Conservation (phyloP, 2,329 filamentous ascomycete species). For the Aureobasidium leucospermi region DNA sequence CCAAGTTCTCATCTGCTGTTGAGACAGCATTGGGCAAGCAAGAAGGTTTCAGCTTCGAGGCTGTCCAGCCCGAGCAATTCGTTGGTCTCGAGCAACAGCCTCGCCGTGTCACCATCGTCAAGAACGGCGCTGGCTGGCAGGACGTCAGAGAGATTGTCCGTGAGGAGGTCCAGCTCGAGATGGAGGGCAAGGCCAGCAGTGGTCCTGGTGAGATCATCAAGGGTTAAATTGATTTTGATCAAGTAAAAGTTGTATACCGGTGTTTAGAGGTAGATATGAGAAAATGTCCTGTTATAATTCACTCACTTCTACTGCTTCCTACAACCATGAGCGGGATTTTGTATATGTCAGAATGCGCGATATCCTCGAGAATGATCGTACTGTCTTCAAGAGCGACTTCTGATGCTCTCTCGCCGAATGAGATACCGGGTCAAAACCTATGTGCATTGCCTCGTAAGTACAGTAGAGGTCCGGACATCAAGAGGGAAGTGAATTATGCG, state of each 20-base stretch:
- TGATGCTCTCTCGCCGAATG: no score
- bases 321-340: no score
- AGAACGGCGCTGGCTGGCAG: conserved; percentile 59
- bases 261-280: background rate
- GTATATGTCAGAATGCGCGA: no score
- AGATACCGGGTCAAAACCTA: no score
- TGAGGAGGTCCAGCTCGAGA: conserved; percentile 55
- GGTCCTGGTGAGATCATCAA: conserved; percentile 13
- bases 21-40: conserved; percentile 66
- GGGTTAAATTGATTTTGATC: background rate
- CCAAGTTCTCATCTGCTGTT: conserved; percentile 86
- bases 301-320: no score
- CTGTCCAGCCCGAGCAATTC: conserved; percentile 76
- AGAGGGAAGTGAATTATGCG: no score
- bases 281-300: background rate
- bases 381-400: no score
- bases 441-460: no score
- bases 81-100: conserved; percentile 69
- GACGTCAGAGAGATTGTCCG: conserved; percentile 69
- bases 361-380: no score
- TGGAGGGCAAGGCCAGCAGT: conserved; percentile 14
- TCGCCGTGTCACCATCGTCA: conserved; percentile 62
- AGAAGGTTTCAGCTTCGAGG: conserved; percentile 66
- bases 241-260: background rate
- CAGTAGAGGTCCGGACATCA: no score